Evolutionary conservation across 306 rosid species (phyloP).

Genomic region (Malus sieversii): DNA sequence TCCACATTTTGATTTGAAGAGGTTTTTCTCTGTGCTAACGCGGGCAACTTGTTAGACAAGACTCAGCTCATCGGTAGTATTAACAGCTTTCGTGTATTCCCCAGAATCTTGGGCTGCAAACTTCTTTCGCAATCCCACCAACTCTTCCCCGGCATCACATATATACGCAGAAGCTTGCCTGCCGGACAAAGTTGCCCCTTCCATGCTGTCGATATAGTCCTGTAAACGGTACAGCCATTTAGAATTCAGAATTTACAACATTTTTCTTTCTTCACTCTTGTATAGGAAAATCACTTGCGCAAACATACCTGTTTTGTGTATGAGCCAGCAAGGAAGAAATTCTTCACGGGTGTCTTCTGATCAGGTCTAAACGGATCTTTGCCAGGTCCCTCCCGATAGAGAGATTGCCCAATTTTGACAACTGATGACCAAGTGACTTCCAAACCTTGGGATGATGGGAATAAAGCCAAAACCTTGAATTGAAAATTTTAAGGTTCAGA

Average conservation of each 20-base stretch:
- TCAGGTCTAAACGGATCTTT: constrained; percentile 96
- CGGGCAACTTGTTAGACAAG: constrained; percentile 39
- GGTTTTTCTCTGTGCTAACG: neutral
- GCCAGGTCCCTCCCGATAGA: constrained; percentile 92
- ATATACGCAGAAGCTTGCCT: constrained; percentile 85
- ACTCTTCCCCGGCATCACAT: constrained; percentile 75
- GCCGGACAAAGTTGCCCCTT: constrained; percentile 96
- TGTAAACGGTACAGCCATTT: constrained; percentile 17
- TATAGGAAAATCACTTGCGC: neutral
- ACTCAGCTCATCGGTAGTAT: constrained; percentile 61
- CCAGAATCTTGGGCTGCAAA: constrained; percentile 33
- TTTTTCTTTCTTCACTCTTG: neutral
- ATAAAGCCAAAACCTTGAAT: constrained; percentile 60
- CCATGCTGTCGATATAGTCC: constrained; percentile 99
- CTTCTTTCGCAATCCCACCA: constrained; percentile 63
- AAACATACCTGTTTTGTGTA: constrained; percentile 76
- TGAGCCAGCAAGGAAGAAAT: constrained; percentile 94
- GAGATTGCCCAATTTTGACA: constrained; percentile 93
- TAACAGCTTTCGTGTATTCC: constrained; percentile 27
- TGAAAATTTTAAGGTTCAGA: neutral
- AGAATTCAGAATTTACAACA: neutral
- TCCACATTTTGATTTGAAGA: neutral
- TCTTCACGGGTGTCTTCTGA: constrained; percentile 86
- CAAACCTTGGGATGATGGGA: constrained; percentile 95
- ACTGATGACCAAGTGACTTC: constrained; percentile 96